phyloP scores from a whole-genome alignment of 2,329 filamentous ascomycete species.

The Sphaerulina populicola region DNA sequence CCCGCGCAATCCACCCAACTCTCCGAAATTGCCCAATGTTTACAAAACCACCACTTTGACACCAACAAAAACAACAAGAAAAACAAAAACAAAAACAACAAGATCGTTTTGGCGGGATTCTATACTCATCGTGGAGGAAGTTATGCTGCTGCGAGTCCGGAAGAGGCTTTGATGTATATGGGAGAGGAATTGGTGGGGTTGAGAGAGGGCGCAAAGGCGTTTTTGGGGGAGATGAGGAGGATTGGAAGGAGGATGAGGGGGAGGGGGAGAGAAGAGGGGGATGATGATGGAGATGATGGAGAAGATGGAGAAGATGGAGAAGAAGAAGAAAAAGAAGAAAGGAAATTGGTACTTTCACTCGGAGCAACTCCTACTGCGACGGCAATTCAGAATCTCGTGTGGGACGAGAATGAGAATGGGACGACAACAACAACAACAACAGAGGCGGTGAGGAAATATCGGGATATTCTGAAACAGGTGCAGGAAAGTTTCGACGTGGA shows the following conservation, averaged over 20 bases:
- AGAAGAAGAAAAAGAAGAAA: conserved; percentile 13
- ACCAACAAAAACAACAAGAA: too few species aligned
- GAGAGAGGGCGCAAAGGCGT: conserved; percentile 39
- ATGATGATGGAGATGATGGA: too few species aligned
- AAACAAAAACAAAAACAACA: too few species aligned
- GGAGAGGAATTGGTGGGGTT: conserved; percentile 52
- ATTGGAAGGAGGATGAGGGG: conserved; percentile 4
- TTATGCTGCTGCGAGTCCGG: conserved; percentile 50
- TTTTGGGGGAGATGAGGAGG: conserved; percentile 23
- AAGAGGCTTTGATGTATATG: conserved; percentile 53
- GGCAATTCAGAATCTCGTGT: conserved; percentile 51
- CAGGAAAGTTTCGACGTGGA: conserved; percentile 45
- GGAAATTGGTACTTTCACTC: conserved; percentile 53
- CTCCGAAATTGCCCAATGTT: too few species aligned
- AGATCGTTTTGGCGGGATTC: conserved; percentile 52
- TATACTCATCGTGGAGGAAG: conserved; percentile 69
- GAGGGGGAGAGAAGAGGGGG: too few species aligned
- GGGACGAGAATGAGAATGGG: conserved; percentile 24
- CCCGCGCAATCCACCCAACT: too few species aligned
- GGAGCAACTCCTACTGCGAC: conserved; percentile 70
- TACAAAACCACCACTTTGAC: too few species aligned
- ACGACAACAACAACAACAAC: too few species aligned
- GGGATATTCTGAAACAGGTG: conserved; percentile 31
- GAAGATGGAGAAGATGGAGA: background rate
- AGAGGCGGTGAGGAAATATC: conserved; percentile 34